These are phyloP conservation scores for Penicillium diatomitis DNA, from an alignment of 495 filamentous ascomycete genomes.

Conservation along the genomic window DNA sequence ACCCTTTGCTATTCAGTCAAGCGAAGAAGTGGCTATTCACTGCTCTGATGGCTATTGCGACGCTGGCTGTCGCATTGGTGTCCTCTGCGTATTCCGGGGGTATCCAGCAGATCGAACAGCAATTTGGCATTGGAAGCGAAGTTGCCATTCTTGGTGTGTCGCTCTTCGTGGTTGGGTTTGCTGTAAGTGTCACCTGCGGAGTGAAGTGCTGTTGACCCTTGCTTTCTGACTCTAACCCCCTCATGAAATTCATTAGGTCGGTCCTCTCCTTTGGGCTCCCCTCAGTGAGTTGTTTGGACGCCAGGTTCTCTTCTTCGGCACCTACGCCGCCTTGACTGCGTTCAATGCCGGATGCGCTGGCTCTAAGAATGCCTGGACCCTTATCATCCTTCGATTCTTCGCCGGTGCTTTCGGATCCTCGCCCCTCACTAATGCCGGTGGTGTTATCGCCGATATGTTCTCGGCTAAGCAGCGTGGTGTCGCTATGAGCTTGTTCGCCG, in stretches of 20 bases:
- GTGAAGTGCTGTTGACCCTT: too few relatives aligned
- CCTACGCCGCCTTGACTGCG: slow-evolving; percentile 53
- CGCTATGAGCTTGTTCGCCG: slow-evolving; percentile 54
- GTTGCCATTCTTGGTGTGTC: slow-evolving; percentile 60
- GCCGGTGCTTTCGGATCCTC: slow-evolving; percentile 71
- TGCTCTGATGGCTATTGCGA: slow-evolving; percentile 53
- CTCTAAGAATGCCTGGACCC: slow-evolving; percentile 50
- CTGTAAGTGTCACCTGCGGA: slow-evolving; percentile 31
- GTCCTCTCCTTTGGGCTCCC: slow-evolving; percentile 57
- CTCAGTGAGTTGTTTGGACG: slow-evolving; percentile 66
- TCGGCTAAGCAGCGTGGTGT: slow-evolving; percentile 51
- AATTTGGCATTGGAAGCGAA: slow-evolving; percentile 52
- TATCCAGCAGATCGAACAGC: slow-evolving; percentile 46
- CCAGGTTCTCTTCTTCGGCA: slow-evolving; percentile 56
- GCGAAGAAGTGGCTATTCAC: slow-evolving; percentile 66
- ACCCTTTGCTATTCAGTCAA: slow-evolving; percentile 57
- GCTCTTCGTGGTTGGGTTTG: slow-evolving; percentile 68
- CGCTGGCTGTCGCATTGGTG: slow-evolving; percentile 65
- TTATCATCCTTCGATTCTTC: slow-evolving; percentile 71
- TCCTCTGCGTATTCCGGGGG: slow-evolving; percentile 72
- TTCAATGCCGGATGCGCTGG: slow-evolving; percentile 61
- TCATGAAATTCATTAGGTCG: slow-evolving; percentile 6
- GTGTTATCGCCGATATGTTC: slow-evolving; percentile 72
- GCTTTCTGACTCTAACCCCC: too few relatives aligned
- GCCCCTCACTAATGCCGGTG: slow-evolving; percentile 62